Base-by-base conservation (phyloP, 2,329 filamentous ascomycete species). In the Pseudopyricularia javanii region DNA sequence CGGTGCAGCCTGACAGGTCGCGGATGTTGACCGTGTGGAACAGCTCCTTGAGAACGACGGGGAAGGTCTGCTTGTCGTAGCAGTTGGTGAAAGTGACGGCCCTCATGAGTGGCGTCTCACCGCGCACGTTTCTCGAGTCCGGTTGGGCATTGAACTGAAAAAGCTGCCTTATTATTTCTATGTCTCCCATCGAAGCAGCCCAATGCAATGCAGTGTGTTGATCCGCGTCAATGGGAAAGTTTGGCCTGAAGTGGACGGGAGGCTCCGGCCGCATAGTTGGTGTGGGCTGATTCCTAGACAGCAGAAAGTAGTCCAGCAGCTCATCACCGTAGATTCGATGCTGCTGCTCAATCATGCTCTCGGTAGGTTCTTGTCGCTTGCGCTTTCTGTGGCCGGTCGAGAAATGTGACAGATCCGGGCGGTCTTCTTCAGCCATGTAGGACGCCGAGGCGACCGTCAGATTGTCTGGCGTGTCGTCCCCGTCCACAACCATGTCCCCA, bases 41-140 rank as follows among this genome's bases (percentile, higher is more conserved):
- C 4, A 98, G 78, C 57, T 95, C 82, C 58, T 86, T 86, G 60
- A 95, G 82, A 53, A 98, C 83, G 22, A 79, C 78, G 0, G 89
- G 86, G 70, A 97, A 96, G 1, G 88, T 91, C 59, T 89, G 82
- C 70, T 93, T 95, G 66, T 97, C 93, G 66, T 85, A 93, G 65
- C 93, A 95, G 67, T 98, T 98, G 47, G 91, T 97, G 67, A 97
- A 98, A 64, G 94, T 81, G 53, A 97, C 91, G 6, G 89, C 87
- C 45, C 91, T 85, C 81, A 98, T 96, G 34, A 98, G 79, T 0
- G 93, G 91, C 0, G 93, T 97, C 68, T 97, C 91, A 54, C 86
- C 85, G 20, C 82, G 74, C 47, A 79, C 70, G 54, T 90, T 91
- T 52, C 85, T 77, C 3, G 84, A 82, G 30, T 82, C 80, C 15